Base-by-base conservation (phyloP, 2,329 filamentous ascomycete genomes). In the Torrubiellomyces zombiae region DNA sequence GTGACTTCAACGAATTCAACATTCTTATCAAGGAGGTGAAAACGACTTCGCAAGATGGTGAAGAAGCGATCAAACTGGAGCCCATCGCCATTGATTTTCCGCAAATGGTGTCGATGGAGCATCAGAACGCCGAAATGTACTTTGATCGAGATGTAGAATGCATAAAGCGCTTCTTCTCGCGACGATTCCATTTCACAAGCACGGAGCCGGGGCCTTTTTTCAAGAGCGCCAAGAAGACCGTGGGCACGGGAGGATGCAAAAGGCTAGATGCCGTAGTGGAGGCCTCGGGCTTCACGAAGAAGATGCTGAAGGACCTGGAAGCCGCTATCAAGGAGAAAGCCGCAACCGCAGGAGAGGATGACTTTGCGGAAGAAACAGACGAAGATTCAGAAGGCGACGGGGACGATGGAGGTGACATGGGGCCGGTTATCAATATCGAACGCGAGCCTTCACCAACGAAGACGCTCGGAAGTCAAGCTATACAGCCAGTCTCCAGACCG, bases 1-100 rank as follows among this genome's bases (percentile, higher is more conserved):
- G 89, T 33, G 89, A 98, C 48, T 98, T 91, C 58, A 98, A 98
- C 57, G 91, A 98, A 51, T 98, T 98, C 63, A 98, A 98, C 49
- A 86, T 98, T 35, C 59, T 98, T 17, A 74, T 98, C 47, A 82
- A 89, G 45, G 86, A 95, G 48, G 69, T 62, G 28, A 57, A 46
- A 27, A 38, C 39, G 3, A 43, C 37, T 7, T 49, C 52, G 5
- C 51, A 60, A 6, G 44, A 60, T 38, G 45, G 47, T 3, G 34
- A 48, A 20, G 53, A 59, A 38, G 30, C 44, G 0, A 36, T 78
- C 27, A 42, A 37, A 10, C 56, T 92, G 14, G 71, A 69, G 6
- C 89, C 89, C 1, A 69, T 94, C 27, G 57, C 98, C 22, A 98
- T 98, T 40, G 91, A 98, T 55, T 98, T 98, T 44, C 89, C 89